phyloP scores from a whole-genome alignment of 306 rosid species.

The Hylodesmum podocarpum region DNA sequence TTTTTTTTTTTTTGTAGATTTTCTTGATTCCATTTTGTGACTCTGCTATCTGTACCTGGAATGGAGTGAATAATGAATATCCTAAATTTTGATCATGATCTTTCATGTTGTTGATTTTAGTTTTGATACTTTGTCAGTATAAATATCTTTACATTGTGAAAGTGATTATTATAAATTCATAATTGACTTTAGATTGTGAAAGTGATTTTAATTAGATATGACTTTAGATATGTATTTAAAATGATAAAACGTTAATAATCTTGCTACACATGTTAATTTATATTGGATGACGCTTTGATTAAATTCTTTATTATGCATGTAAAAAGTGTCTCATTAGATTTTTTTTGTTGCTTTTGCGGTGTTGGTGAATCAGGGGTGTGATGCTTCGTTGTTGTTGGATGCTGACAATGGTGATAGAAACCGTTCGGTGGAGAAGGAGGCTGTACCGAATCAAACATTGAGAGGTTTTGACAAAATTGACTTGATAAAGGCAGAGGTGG shows the following conservation, averaged over 20 bases:
- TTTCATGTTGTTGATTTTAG: slow-evolving; percentile 9
- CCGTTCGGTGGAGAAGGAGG: slow-evolving; percentile 62
- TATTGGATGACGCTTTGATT: not conserved
- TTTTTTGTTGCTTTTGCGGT: not conserved
- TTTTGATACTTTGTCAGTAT: no score
- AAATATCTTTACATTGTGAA: no score
- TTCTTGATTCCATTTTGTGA: not conserved
- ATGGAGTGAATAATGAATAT: not conserved
- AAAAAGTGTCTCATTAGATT: not conserved
- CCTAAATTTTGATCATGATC: not conserved
- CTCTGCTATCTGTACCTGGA: not conserved
- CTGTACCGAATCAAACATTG: slow-evolving; percentile 68
- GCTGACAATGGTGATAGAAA: slow-evolving; percentile 43
- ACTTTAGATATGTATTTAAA: no score
- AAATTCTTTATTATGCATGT: not conserved
- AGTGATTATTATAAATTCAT: no score
- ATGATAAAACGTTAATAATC: not conserved
- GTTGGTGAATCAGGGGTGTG: slow-evolving; percentile 48
- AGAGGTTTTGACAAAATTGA: slow-evolving; percentile 55
- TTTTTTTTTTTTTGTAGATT: not conserved
- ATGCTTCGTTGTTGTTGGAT: slow-evolving; percentile 65
- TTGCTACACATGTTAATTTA: not conserved
- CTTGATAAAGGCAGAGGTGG: slow-evolving; percentile 52
- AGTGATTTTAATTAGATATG: no score
- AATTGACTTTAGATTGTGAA: no score